Evolutionary conservation across 2,329 filamentous ascomycete species (phyloP).

Genomic region (Orbilia javanica): DNA sequence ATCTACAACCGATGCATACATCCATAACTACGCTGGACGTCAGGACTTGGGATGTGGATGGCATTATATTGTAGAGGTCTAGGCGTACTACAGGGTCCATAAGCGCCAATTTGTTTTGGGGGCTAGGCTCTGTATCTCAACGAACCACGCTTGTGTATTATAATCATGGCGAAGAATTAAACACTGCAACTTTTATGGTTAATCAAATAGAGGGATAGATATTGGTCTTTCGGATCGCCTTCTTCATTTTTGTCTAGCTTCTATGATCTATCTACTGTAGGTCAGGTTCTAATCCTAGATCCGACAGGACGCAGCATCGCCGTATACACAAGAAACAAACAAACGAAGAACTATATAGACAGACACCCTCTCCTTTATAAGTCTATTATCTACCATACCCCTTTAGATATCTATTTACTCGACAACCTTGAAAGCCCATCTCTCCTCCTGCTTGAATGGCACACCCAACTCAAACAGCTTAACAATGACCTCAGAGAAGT

Average conservation of each 20-base stretch:
- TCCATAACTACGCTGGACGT: no score
- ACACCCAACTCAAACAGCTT: conserved; percentile 96
- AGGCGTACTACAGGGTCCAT: no score
- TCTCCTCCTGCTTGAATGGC: conserved; percentile 79
- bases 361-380: neutral
- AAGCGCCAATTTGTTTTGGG: no score
- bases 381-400: conserved; percentile 22
- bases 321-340: conserved; percentile 10
- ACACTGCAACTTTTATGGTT: neutral
- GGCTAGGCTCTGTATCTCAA: no score
- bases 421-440: conserved; percentile 75
- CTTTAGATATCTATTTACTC: conserved; percentile 59
- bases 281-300: conserved; percentile 9
- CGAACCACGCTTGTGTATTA: no score
- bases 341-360: conserved; percentile 27
- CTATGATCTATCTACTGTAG: conserved; percentile 12
- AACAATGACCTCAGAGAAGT: conserved; percentile 82
- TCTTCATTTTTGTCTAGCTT: conserved; percentile 22
- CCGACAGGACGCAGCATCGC: conserved; percentile 38
- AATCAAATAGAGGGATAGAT: no score
- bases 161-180: no score
- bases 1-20: no score
- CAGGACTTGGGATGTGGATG: no score
- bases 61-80: no score
- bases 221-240: conserved; percentile 8